phyloP scores from a whole-genome alignment of 441 rosid species.

The Populus tomentosa region DNA sequence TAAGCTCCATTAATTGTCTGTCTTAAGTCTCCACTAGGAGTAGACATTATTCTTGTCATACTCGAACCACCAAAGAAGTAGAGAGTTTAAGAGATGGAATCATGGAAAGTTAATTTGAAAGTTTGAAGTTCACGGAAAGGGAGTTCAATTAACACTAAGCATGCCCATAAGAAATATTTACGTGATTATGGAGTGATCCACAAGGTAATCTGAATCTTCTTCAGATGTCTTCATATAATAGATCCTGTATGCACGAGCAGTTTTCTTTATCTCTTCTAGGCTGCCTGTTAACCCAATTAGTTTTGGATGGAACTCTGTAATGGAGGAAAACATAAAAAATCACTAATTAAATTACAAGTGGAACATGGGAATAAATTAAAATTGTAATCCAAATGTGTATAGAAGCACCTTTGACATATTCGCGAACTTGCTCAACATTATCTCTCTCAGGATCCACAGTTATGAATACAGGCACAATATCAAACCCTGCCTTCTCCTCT shows the following conservation, averaged over 20 bases:
- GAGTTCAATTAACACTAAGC: neutral
- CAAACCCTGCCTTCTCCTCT: constrained; percentile 77
- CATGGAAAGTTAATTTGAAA: neutral
- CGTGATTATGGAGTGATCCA: constrained; percentile 97
- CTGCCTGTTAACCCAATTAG: constrained; percentile 81
- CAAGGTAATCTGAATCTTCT: constrained; percentile 96
- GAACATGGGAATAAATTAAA: constrained; percentile 1
- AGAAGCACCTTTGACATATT: constrained; percentile 75
- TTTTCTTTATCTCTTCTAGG: constrained; percentile 67
- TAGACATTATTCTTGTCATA: neutral
- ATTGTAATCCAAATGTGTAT: neutral
- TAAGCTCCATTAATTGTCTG: neutral
- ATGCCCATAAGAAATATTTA: constrained; percentile 25
- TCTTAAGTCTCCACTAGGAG: neutral
- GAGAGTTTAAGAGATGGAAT: neutral
- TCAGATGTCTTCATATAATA: constrained; percentile 94
- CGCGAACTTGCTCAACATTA: constrained; percentile 81
- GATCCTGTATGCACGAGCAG: constrained; percentile 89
- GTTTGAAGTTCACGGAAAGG: neutral
- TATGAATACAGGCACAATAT: constrained; percentile 75
- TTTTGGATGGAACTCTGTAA: constrained; percentile 83
- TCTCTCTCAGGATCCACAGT: constrained; percentile 98
- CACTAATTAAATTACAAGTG: neutral
- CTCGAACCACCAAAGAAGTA: neutral
- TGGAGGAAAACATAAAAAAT: constrained; percentile 2